phyloP scores from a whole-genome alignment of 2,329 filamentous ascomycete genomes.

The Escovopsis sp. region DNA sequence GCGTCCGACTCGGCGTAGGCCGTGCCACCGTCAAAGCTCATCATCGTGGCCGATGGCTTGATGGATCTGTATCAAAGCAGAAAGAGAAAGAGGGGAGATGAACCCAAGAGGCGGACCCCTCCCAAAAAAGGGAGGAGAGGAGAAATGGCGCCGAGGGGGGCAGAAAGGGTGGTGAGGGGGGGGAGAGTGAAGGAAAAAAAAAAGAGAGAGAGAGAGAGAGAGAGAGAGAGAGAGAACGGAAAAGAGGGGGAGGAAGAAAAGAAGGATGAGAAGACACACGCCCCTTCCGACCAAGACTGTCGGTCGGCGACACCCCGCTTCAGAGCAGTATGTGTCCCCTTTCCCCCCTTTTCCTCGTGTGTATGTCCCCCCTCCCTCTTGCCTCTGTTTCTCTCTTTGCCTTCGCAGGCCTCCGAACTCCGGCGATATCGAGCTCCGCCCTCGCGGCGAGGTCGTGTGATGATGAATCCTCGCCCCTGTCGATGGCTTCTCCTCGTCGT shows the following conservation, averaged over 20 bases:
- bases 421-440: too few species aligned
- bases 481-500: too few species aligned
- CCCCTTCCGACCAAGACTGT: too few species aligned
- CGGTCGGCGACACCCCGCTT: too few species aligned
- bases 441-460: too few species aligned
- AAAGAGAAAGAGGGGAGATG: background rate
- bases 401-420: too few species aligned
- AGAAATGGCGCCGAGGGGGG: background rate
- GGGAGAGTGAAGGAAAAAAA: background rate
- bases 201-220: background rate
- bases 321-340: too few species aligned
- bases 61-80: background rate
- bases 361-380: background rate
- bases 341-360: too few species aligned
- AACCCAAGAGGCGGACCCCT: too few species aligned
- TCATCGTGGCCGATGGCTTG: constrained; percentile 16
- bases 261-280: too few species aligned
- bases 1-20: constrained; percentile 68
- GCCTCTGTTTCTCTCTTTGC: background rate
- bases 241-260: too few species aligned
- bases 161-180: background rate
- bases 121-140: background rate
- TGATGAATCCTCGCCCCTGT: too few species aligned
- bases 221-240: background rate
- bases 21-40: constrained; percentile 50